Conservation (phyloP, 768 basidiomycete species). For the Trichaptum fuscoviolaceum region DNA sequence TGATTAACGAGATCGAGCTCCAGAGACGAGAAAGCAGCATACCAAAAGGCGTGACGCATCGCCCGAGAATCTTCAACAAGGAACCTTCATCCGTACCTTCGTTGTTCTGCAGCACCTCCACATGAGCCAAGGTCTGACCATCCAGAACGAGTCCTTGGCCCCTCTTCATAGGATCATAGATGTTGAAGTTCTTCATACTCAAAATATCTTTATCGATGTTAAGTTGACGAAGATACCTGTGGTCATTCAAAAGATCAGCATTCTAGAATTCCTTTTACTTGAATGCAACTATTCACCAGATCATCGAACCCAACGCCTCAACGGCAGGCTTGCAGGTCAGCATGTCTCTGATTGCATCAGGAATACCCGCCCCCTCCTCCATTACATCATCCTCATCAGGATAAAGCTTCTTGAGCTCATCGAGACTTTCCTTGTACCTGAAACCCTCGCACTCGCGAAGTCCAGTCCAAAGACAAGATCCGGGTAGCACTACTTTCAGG, state of each 20-base stretch:
- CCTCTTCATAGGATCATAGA: slow-evolving; percentile 91
- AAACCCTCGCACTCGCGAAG: slow-evolving; percentile 82
- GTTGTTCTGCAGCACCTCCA: slow-evolving; percentile 90
- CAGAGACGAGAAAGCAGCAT: slow-evolving; percentile 17
- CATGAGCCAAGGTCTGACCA: slow-evolving; percentile 91
- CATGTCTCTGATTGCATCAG: slow-evolving; percentile 74
- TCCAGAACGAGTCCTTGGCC: slow-evolving; percentile 86
- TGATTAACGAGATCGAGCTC: neutral
- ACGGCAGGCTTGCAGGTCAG: slow-evolving; percentile 60
- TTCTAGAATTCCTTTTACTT: slow-evolving; percentile 1
- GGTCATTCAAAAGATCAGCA: slow-evolving; percentile 6
- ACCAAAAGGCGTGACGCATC: slow-evolving; percentile 93
- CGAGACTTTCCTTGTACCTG: slow-evolving; percentile 61
- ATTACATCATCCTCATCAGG: slow-evolving; percentile 40
- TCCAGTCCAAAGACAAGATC: slow-evolving; percentile 83
- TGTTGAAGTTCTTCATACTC: slow-evolving; percentile 95
- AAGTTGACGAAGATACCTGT: slow-evolving; percentile 81
- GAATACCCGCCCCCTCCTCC: slow-evolving; percentile 47
- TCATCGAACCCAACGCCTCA: slow-evolving; percentile 85
- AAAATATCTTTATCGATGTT: slow-evolving; percentile 96
- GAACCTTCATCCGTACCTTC: slow-evolving; percentile 94
- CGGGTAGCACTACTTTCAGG: slow-evolving; percentile 74
- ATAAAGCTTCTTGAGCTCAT: slow-evolving; percentile 65
- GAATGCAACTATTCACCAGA: slow-evolving; percentile 50
- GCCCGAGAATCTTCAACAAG: slow-evolving; percentile 70